Percentiles rank a stretch among this genome's conserved stretches.
These are phyloP conservation scores for Nannochloropsis salina DNA, from an alignment of 108 stramenopile species.

Conservation along the genomic window DNA sequence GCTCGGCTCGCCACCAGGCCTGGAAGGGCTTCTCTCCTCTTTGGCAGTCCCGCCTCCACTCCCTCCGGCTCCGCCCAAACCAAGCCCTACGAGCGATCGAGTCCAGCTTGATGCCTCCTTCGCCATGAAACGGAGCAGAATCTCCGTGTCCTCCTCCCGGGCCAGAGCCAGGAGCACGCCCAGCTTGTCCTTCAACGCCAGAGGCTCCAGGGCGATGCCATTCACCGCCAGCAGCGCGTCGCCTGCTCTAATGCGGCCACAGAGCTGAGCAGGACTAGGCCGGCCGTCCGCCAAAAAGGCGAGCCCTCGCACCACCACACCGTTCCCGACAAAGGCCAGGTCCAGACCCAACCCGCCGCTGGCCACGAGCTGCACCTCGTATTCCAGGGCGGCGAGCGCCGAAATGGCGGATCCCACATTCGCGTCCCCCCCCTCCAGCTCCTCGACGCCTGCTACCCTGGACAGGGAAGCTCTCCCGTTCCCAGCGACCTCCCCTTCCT, in stretches of 20 bases:
- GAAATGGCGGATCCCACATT: slow-evolving; percentile 7
- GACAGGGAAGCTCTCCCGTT: background rate
- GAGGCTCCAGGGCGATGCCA: background rate
- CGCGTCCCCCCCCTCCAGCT: background rate
- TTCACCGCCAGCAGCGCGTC: slow-evolving; percentile 2
- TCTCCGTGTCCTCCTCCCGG: background rate
- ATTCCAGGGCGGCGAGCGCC: background rate
- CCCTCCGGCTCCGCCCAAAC: background rate
- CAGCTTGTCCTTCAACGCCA: slow-evolving; percentile 12
- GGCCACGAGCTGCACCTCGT: slow-evolving; percentile 5
- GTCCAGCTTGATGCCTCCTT: slow-evolving; percentile 10
- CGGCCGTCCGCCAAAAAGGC: slow-evolving; percentile 10
- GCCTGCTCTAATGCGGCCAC: background rate
- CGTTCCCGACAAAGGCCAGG: background rate
- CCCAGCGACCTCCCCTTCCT: background rate
- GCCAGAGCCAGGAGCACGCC: background rate
- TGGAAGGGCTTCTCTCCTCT: slow-evolving; percentile 7
- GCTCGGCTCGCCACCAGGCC: background rate
- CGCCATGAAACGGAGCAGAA: background rate
- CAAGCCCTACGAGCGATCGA: background rate
- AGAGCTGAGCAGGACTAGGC: background rate
- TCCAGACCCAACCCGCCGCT: slow-evolving; percentile 10
- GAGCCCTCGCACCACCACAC: slow-evolving; percentile 4
- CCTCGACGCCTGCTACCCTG: background rate
- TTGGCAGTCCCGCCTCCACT: background rate